Evolutionary conservation across 176 grass and related monocot species (phyloP), one percentile per base, ranked within the genome.

Genomic region (Aegilops bicornis): DNA sequence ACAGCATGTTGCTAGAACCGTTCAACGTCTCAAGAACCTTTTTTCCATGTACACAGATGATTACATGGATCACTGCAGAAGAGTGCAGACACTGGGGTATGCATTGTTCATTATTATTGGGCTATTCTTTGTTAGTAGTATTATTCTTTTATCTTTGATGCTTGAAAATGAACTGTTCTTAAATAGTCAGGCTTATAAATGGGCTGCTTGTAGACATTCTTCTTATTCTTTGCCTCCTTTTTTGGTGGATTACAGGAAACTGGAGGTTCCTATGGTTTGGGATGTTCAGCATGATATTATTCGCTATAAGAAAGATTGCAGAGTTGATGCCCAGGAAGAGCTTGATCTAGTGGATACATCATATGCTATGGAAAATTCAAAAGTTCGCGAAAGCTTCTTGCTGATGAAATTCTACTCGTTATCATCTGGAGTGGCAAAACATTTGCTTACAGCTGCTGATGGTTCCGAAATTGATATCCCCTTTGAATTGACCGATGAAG

Each of bases 381-480:
- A 91, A 93, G 95, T 97, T 69, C 91, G 64, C 8, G 92, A 97
- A 58, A 97, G 95, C 66, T 88, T 95, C 64, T 76, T 97, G 48
- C 79, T 97, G 31, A 93, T 97, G 95, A 97, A 92, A 42, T 97
- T 97, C 81, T 97, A 95, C 82, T 90, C 92, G 8, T 50, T 97
- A 81, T 97, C 95, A 47, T 90, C 92, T 29, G 91, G 92, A 36
- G 64, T 95, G 56, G 85, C 78, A 78, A 91, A 88, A 39, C 90
- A 97, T 86, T 91, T 95, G 84, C 87, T 97, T 10, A 95, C 86
- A 69, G 92, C 92, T 68, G 77, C 50, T 37, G 95, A 95, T 93
- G 95, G 95, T 15, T 89, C 78, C 30, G 91, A 95, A 81, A 40
- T 97, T 1, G 87, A 89, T 37, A 84, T 95, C 2, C 95, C 95